phyloP scores from a whole-genome alignment of 2,329 filamentous ascomycete species.

The Calonectria crousiana region DNA sequence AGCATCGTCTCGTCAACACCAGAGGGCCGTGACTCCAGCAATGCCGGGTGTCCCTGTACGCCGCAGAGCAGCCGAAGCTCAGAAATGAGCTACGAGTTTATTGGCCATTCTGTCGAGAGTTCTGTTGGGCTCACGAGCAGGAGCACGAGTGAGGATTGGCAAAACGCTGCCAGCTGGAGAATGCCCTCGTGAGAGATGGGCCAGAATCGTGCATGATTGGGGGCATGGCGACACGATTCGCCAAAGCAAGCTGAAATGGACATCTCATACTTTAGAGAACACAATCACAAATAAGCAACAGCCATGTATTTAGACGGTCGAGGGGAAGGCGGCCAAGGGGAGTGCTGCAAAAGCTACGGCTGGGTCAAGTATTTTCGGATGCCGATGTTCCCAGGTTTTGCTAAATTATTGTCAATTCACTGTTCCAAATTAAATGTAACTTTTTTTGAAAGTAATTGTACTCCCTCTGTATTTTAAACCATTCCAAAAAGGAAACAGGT shows the following conservation, averaged over 20 bases:
- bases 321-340: constrained; percentile 14
- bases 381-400: constrained; percentile 12
- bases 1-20: constrained; percentile 35
- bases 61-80: constrained; percentile 27
- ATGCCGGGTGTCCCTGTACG: constrained; percentile 15
- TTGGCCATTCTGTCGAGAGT: constrained; percentile 4
- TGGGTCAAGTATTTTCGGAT: constrained; percentile 6
- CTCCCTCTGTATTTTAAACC: background rate
- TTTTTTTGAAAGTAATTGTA: background rate
- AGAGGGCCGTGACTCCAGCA: constrained; percentile 28
- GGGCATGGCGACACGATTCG: constrained; percentile 9
- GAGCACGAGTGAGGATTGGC: constrained; percentile 23
- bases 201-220: constrained; percentile 1
- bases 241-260: constrained; percentile 7
- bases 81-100: constrained; percentile 25
- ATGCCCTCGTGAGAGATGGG: constrained; percentile 3
- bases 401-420: constrained; percentile 18
- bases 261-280: constrained; percentile 18
- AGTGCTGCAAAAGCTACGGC: constrained; percentile 14
- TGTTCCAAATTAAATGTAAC: background rate
- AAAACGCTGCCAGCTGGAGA: constrained; percentile 20
- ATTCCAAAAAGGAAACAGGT: background rate
- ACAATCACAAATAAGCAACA: constrained; percentile 21
- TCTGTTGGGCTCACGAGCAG: constrained; percentile 12
- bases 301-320: constrained; percentile 26